Conservation (phyloP, 371 early-diverging fungal genomes). For the Zychaea mexicana region DNA sequence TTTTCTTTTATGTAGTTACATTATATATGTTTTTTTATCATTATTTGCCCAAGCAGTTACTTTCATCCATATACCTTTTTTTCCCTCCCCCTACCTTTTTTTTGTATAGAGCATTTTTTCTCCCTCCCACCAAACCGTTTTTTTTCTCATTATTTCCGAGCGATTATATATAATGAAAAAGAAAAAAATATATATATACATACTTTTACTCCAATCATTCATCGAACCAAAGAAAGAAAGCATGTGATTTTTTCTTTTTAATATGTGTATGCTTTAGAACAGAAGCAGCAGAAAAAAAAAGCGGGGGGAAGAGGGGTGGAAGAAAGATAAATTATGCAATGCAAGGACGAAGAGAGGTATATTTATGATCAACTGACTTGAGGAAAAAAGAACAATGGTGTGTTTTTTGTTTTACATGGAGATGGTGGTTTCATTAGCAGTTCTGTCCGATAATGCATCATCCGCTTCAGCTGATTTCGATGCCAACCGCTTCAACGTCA, state of each 20-base stretch:
- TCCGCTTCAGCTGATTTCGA: constrained; percentile 12
- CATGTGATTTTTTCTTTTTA: too few relatives aligned
- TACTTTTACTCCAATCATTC: neutral
- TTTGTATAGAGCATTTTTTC: neutral
- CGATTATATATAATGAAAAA: too few relatives aligned
- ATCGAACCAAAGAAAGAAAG: neutral
- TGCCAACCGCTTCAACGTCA: constrained; percentile 18
- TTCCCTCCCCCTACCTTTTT: neutral
- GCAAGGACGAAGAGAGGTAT: constrained; percentile 7
- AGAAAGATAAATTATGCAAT: constrained; percentile 5
- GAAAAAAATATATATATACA: neutral
- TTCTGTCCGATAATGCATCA: constrained; percentile 21
- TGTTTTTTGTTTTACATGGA: constrained; percentile 1
- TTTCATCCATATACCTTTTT: neutral
- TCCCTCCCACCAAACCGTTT: neutral
- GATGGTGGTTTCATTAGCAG: constrained; percentile 18
- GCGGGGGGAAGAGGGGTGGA: neutral
- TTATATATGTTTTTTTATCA: neutral
- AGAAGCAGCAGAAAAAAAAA: neutral
- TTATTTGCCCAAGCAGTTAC: neutral
- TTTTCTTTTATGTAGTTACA: neutral
- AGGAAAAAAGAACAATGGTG: constrained; percentile 2
- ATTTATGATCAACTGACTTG: too few relatives aligned
- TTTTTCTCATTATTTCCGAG: neutral
- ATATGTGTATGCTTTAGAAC: too few relatives aligned